These are phyloP conservation scores for Pisolithus orientalis DNA, from an alignment of 768 basidiomycete species.

Conservation along the genomic window DNA sequence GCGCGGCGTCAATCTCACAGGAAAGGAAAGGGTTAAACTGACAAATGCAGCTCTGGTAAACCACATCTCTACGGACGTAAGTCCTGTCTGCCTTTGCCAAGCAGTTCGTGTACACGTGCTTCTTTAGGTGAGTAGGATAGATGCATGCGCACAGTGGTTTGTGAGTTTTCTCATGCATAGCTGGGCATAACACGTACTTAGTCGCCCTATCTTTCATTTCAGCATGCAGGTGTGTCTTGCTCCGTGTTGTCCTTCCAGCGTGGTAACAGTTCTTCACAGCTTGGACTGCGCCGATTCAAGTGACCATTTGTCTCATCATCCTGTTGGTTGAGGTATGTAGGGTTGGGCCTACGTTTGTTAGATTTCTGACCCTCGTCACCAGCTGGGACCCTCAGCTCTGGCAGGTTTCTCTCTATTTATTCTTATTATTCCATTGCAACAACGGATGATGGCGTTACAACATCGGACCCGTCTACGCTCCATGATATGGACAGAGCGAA, in stretches of 20 bases:
- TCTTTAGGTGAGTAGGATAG: slow-evolving; percentile 47
- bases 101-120: neutral
- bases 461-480: slow-evolving; percentile 47
- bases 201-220: neutral
- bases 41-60: slow-evolving; percentile 57
- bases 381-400: slow-evolving; percentile 66
- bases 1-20: slow-evolving; percentile 58
- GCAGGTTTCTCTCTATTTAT: slow-evolving; percentile 66
- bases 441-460: slow-evolving; percentile 54
- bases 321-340: slow-evolving; percentile 47
- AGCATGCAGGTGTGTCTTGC: slow-evolving; percentile 36
- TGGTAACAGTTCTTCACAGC: slow-evolving; percentile 21
- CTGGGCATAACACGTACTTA: neutral
- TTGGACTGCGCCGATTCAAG: slow-evolving; percentile 69
- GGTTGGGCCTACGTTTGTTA: neutral
- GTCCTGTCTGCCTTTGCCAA: slow-evolving; percentile 9
- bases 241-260: neutral
- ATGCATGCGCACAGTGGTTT: slow-evolving; percentile 67
- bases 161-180: slow-evolving; percentile 33
- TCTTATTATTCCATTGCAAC: slow-evolving; percentile 56
- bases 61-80: slow-evolving; percentile 61
- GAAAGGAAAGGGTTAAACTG: slow-evolving; percentile 56
- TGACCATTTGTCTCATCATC: slow-evolving; percentile 52
- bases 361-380: neutral
- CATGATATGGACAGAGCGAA: slow-evolving; percentile 57